A percentile compares a stretch with the other conserved stretches of the same genome.
phyloP scores from a whole-genome alignment of 2,329 filamentous ascomycete genomes.

The Cadophora luteo-olivacea region DNA sequence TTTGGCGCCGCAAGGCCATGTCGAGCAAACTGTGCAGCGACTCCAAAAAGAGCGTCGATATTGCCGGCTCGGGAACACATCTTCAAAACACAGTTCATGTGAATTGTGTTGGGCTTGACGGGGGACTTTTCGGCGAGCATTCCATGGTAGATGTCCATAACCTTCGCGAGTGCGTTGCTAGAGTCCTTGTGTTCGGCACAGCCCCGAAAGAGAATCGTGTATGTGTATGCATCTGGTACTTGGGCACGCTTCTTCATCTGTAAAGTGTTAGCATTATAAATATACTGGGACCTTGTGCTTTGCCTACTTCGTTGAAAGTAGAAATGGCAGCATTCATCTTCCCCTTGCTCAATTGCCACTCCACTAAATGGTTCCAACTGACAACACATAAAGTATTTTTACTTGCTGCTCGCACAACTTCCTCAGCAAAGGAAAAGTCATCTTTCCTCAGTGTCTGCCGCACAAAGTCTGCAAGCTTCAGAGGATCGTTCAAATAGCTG shows the following conservation, averaged over 20 bases:
- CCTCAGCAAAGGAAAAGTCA: conserved; percentile 69
- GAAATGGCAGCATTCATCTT: conserved; percentile 72
- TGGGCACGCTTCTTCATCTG: conserved; percentile 95
- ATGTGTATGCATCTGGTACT: conserved; percentile 81
- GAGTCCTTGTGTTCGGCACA: conserved; percentile 66
- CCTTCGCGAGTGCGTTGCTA: conserved; percentile 68
- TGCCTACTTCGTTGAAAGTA: conserved; percentile 82
- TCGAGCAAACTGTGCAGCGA: conserved; percentile 75
- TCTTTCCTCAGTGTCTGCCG: conserved; percentile 61
- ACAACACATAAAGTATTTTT: conserved; percentile 69
- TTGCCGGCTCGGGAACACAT: conserved; percentile 79
- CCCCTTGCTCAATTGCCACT: conserved; percentile 68
- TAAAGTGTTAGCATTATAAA: conserved; percentile 29
- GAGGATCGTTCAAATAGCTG: conserved; percentile 61
- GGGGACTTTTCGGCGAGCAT: conserved; percentile 69
- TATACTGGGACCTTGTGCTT: not conserved
- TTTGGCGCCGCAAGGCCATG: conserved; percentile 69
- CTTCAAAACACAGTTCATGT: conserved; percentile 86
- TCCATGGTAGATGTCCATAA: conserved; percentile 77
- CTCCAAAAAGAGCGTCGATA: conserved; percentile 80
- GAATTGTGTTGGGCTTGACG: conserved; percentile 77
- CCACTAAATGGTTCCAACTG: conserved; percentile 87
- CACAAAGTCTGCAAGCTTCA: conserved; percentile 74
- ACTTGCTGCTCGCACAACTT: conserved; percentile 73
- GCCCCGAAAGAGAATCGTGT: conserved; percentile 81